Evolutionary conservation across 2,329 filamentous ascomycete species (phyloP).

Genomic region (Nothophoma quercina): DNA sequence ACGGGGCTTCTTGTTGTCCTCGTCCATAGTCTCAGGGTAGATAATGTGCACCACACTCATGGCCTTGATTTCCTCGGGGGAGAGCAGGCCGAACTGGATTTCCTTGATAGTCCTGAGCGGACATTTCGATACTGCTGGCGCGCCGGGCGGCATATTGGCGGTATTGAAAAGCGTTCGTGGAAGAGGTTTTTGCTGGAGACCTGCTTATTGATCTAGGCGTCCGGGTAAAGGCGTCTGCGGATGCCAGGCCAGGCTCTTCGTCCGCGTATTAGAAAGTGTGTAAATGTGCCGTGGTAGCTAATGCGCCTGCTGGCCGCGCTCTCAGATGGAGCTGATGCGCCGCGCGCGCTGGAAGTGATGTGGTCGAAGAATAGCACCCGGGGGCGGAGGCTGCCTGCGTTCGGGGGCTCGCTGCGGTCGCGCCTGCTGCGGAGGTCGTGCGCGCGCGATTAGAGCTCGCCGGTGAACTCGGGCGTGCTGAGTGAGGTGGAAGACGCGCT

Average conservation of each 20-base stretch:
- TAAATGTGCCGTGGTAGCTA: conserved; percentile 30
- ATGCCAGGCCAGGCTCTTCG: conserved; percentile 42
- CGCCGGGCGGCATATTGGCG: conserved; percentile 78
- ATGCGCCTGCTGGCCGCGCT: conserved; percentile 20
- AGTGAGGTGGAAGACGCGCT: conserved; percentile 42
- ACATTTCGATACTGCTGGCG: conserved; percentile 73
- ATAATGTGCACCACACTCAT: conserved; percentile 97
- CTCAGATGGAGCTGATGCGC: conserved; percentile 37
- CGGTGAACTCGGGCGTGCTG: conserved; percentile 34
- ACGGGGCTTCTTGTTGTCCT: conserved; percentile 88
- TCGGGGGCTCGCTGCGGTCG: conserved; percentile 38
- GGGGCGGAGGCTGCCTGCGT: conserved; percentile 41
- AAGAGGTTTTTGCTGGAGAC: conserved; percentile 14
- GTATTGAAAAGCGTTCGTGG: conserved; percentile 18
- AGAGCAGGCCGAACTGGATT: conserved; percentile 98
- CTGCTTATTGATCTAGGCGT: conserved; percentile 27
- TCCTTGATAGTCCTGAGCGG: conserved; percentile 97
- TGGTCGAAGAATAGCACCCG: conserved; percentile 35
- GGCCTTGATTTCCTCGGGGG: conserved; percentile 97
- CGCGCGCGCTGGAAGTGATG: conserved; percentile 43
- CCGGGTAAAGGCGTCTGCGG: conserved; percentile 28
- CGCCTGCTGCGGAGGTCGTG: conserved; percentile 31
- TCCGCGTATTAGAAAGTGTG: conserved; percentile 24
- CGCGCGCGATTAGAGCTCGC: conserved; percentile 37
- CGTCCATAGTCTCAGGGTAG: conserved; percentile 99